Base-by-base conservation (phyloP, 2,329 filamentous ascomycete species). In the Aspergillus pseudonomiae region DNA sequence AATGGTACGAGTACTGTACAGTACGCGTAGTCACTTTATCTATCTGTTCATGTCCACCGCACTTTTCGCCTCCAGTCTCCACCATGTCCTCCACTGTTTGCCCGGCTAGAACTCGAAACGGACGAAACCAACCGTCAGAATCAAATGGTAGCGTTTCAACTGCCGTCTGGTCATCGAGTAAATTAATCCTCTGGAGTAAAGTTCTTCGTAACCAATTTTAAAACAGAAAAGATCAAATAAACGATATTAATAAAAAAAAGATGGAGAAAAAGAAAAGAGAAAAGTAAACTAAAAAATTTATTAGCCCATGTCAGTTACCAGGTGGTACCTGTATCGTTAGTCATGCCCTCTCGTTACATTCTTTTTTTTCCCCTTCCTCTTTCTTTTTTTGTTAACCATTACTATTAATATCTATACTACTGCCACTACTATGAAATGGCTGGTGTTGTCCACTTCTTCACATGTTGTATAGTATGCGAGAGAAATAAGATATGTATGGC, bases 51-150 rank as follows among this genome's bases (percentile, higher is more conserved):
- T 28, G 16, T 32, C 55, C 55, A 57, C 55, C n/a, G 26, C 34
- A 30, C 39, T 54, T 54, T 52, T 32, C 39, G 43, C 58, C 48
- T 48, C 50, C 58, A 12, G 19, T n/a, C 48, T 54, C 43, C 50
- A 57, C 59, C 48, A 45, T 30, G 16, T 52, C 57, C 62, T 61
- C 62, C 57, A 61, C 58, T 53, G 30, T 53, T 50, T 59, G 36
- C 32, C 46, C 46, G 65, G 61, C 65, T 54, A 65, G 65, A 67
- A 66, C 65, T 60, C 64, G 65, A 66, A 67, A 64, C 64, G 36
- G 50, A 54, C 64, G 65, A 66, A 67, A 64, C 64, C 43, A 55
- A 54, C 63, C 65, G 61, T 67, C 63, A 63, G 50, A 62, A 58
- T 60, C 48, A n/a, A 63, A 60, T 56, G 61, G 53, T 43, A 9